phyloP scores from a whole-genome alignment of 306 rosid species.

The Delonix regia region DNA sequence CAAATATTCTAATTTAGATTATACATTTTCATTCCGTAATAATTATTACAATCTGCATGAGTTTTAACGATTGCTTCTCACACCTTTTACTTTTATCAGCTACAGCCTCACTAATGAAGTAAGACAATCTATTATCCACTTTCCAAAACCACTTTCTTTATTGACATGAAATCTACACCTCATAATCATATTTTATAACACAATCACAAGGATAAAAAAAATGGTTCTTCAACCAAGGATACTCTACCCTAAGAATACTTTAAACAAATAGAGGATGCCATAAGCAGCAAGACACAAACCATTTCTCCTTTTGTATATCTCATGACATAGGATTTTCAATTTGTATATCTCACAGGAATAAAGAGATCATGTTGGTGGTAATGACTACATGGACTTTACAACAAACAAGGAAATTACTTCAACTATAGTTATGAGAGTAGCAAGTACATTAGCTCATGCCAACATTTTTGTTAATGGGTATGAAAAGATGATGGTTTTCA shows the following conservation, averaged over 20 bases:
- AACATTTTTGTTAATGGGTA: neutral
- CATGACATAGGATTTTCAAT: neutral
- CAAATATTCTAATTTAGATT: neutral
- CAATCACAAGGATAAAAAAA: constrained; percentile 18
- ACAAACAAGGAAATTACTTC: constrained; percentile 9
- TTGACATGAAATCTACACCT: neutral
- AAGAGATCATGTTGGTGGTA: neutral
- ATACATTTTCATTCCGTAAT: neutral
- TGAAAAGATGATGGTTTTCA: neutral
- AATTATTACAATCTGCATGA: neutral
- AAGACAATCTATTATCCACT: neutral
- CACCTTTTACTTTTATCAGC: constrained; percentile 17
- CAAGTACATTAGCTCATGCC: constrained; percentile 11
- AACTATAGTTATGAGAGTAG: constrained; percentile 2
- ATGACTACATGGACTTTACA: neutral
- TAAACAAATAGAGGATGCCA: constrained; percentile 21
- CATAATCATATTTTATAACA: neutral
- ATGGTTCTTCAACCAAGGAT: constrained; percentile 5
- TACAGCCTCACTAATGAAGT: constrained; percentile 6
- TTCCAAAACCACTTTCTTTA: neutral
- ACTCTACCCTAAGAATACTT: neutral
- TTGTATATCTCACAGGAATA: neutral
- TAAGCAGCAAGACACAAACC: constrained; percentile 1
- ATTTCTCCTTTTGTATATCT: neutral
- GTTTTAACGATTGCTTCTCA: constrained; percentile 5